Conservation (phyloP, 2,329 filamentous ascomycete species). For the Penicillium aurantiogriseum region DNA sequence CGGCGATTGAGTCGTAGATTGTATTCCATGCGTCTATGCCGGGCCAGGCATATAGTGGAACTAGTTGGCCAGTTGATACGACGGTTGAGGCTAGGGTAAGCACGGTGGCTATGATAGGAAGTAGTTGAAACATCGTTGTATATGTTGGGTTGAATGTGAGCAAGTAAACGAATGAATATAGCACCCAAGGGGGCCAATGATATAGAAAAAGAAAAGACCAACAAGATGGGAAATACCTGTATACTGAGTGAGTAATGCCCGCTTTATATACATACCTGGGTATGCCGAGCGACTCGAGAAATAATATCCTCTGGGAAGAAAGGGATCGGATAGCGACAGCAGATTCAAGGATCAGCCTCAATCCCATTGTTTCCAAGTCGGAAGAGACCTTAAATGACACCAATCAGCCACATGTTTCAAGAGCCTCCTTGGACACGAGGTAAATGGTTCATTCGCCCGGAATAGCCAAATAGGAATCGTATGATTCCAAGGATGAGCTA, state of each 20-base stretch:
- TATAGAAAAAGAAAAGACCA: neutral
- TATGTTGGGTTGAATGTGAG: neutral
- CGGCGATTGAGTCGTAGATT: slow-evolving; percentile 22
- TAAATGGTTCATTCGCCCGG: neutral
- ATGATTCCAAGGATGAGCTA: neutral
- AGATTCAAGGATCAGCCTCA: neutral
- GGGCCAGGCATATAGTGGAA: slow-evolving; percentile 30
- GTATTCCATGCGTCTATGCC: slow-evolving; percentile 23
- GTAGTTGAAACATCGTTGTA: slow-evolving; percentile 7
- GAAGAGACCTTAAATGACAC: neutral
- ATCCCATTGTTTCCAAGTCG: neutral
- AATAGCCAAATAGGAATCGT: neutral
- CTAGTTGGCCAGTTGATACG: slow-evolving; percentile 19
- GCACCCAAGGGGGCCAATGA: too few species aligned
- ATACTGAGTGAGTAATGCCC: neutral
- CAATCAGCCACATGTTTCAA: slow-evolving; percentile 14
- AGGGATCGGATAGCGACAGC: neutral
- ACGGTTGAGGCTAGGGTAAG: slow-evolving; percentile 13
- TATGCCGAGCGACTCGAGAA: neutral
- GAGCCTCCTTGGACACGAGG: neutral
- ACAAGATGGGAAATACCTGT: neutral
- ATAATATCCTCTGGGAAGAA: neutral
- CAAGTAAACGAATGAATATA: neutral
- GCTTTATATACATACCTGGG: neutral
- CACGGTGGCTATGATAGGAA: slow-evolving; percentile 9